Evolutionary conservation across 169 alveolate species (phyloP).

Genomic region (Eimeria praecox): DNA sequence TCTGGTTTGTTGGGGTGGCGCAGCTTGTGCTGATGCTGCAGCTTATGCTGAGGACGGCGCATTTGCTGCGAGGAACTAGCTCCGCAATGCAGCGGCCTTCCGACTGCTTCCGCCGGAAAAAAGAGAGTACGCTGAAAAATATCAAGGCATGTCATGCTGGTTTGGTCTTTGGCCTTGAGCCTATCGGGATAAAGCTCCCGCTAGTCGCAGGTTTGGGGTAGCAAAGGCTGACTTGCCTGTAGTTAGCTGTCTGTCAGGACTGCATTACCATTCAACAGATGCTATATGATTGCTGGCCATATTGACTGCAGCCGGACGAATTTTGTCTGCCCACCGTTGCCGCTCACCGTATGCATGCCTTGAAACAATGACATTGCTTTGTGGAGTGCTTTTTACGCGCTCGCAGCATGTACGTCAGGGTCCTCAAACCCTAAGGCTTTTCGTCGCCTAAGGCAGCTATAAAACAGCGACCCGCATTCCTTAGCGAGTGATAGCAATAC

Average conservation of each 20-base stretch:
- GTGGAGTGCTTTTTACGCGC: background rate
- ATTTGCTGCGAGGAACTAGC: background rate
- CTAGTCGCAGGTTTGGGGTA: background rate
- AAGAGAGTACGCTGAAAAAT: background rate
- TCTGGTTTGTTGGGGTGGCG: background rate
- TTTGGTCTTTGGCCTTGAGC: background rate
- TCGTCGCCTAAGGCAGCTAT: background rate
- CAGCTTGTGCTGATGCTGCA: background rate
- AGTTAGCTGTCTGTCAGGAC: background rate
- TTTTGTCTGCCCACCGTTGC: background rate
- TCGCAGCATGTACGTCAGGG: conserved; percentile 17
- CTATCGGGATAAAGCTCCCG: background rate
- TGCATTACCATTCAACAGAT: background rate
- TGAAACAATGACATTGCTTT: background rate
- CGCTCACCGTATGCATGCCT: background rate
- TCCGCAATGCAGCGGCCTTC: background rate
- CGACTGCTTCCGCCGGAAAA: background rate
- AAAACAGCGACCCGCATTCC: background rate
- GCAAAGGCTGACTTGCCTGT: background rate
- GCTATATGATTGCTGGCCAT: background rate
- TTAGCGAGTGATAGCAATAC: background rate
- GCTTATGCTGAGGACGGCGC: background rate
- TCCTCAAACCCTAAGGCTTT: background rate
- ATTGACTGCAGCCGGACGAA: background rate
- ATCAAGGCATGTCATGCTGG: background rate